Evolutionary conservation across 75 land plant species (phyloP).

Genomic region (Selaginella tamariscina): DNA sequence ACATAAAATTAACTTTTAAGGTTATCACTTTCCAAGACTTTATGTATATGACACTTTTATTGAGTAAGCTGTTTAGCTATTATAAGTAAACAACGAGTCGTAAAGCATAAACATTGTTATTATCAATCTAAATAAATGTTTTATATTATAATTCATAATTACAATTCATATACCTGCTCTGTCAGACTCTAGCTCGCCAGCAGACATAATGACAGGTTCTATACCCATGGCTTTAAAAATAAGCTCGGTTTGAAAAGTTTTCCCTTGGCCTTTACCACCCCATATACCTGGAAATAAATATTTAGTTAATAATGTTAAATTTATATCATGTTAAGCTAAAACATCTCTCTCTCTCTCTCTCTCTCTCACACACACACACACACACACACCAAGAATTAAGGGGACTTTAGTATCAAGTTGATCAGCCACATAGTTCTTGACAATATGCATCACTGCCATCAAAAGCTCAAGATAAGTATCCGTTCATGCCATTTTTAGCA

Average conservation of each 20-base stretch:
- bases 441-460: conserved; percentile 78
- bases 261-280: conserved; percentile 99
- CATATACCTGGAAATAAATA: conserved; percentile 50
- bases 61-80: background rate
- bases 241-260: conserved; percentile 89
- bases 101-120: background rate
- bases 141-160: background rate
- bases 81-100: background rate
- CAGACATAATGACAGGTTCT: conserved; percentile 89
- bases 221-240: conserved; percentile 77
- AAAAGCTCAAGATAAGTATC: conserved; percentile 19
- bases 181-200: conserved; percentile 92
- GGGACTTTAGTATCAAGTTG: conserved; percentile 58
- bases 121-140: background rate
- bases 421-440: conserved; percentile 69
- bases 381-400: conserved; percentile 64
- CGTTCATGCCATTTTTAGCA: background rate
- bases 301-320: no score
- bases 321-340: no score
- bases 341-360: no score
- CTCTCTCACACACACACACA: no score
- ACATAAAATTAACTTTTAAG: background rate
- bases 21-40: background rate
- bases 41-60: background rate
- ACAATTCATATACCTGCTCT: conserved; percentile 54